These are phyloP conservation scores for Candida coquimbonensis DNA, from an alignment of 805 yeast species.

Conservation along the genomic window DNA sequence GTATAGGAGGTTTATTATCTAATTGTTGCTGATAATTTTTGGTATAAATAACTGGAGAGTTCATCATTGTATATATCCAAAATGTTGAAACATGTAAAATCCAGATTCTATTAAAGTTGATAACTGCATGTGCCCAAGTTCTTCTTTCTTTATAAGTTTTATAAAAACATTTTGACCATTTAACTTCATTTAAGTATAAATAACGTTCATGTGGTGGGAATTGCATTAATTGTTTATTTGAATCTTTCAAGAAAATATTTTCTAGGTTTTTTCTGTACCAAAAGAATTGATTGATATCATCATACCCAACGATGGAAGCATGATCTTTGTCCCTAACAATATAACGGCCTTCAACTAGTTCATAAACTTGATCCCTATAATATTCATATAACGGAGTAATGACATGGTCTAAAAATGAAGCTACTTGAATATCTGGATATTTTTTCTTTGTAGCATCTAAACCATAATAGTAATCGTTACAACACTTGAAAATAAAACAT, in stretches of 20 bases:
- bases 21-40: constrained; percentile 42
- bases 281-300: constrained; percentile 82
- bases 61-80: constrained; percentile 70
- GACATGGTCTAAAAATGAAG: constrained; percentile 53
- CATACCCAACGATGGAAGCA: constrained; percentile 70
- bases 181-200: constrained; percentile 41
- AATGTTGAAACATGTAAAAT: constrained; percentile 65
- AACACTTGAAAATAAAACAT: constrained; percentile 78
- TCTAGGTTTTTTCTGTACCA: constrained; percentile 75
- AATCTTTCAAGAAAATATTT: constrained; percentile 40
- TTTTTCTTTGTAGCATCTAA: constrained; percentile 30
- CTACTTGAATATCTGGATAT: constrained; percentile 23
- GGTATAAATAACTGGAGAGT: constrained; percentile 64
- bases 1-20: constrained; percentile 55
- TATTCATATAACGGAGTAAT: constrained; percentile 70
- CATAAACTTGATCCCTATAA: constrained; percentile 49
- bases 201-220: constrained; percentile 52
- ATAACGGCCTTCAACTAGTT: constrained; percentile 35
- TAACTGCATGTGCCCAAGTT: constrained; percentile 67
- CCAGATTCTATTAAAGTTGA: constrained; percentile 77
- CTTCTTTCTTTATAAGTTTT: constrained; percentile 74
- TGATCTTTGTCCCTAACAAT: constrained; percentile 56
- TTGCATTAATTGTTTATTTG: constrained; percentile 24
- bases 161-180: constrained; percentile 62
- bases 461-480: constrained; percentile 57